Evolutionary conservation across 768 basidiomycete species (phyloP), one percentile per base, ranked within the genome.

Genomic region (Amanita inopinata): DNA sequence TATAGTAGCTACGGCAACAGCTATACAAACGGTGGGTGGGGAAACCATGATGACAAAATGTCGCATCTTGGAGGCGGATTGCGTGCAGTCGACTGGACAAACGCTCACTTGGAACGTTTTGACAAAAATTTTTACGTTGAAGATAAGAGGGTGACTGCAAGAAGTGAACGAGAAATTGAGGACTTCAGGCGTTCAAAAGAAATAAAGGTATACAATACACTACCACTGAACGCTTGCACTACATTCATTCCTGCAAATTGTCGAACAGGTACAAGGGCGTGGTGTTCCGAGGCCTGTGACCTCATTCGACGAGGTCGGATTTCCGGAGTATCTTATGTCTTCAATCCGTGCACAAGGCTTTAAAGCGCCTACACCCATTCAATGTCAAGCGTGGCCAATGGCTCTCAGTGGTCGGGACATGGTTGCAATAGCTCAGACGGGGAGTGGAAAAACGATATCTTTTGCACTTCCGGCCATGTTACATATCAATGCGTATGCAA

Each of bases 311-410:
- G 94, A 99, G 65, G 79, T 80, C 53, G 92, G 85, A 37, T 97
- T 98, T 65, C 96, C 96, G 7, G 90, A 94, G 53, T 98, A 98
- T 63, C 76, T 99, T 47, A 80, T 97, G 81, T 65, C 77, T 40
- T 88, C 94, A 38, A 93, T 99, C 61, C 83, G 76, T 46, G 87
- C 89, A 7, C 91, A 96, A 65, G 96, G 96, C 23, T 99, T 99
- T 66, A 62, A 78, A 20, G 59, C 73, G 1, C 96, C 96, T 0
- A 92, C 94, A 5, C 83, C 96, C 37, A 98, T 99, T 56, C 96
- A 99, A 58, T 96, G 94, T 57, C 96, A 99, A 61, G 86, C 93
- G 12, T 99, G 96, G 96, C 96, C 96, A 0, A 98, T 98, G 92
- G 94, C 96, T 2, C 70, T 97, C 20, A 89, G 76, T 37, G 94